phyloP scores from a whole-genome alignment of 805 yeast genomes.

The Wickerhamomyces queroliae region DNA sequence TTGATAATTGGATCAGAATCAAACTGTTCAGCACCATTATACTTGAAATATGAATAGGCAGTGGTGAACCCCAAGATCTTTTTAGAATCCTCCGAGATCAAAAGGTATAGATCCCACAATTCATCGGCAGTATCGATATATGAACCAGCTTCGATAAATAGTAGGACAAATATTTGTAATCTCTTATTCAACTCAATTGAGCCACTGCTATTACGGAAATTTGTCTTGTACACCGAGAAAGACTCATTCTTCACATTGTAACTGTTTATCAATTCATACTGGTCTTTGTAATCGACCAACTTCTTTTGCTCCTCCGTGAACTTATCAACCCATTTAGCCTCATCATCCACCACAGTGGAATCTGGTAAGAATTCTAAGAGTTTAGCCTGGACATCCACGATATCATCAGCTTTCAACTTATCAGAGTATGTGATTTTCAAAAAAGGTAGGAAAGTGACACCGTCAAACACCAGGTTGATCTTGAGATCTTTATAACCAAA shows the following conservation, averaged over 20 bases:
- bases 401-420: conserved; percentile 47
- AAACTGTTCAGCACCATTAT: conserved; percentile 46
- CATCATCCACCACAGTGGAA: conserved; percentile 55
- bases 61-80: conserved; percentile 77
- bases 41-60: conserved; percentile 78
- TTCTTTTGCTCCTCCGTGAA: conserved; percentile 41
- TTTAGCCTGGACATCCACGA: conserved; percentile 52
- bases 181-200: conserved; percentile 54
- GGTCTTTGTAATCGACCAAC: conserved; percentile 28
- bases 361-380: conserved; percentile 58
- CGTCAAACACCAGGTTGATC: conserved; percentile 68
- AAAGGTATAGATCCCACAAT: conserved; percentile 72
- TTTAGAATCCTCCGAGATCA: conserved; percentile 30
- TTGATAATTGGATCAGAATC: conserved; percentile 31
- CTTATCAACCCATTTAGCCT: conserved; percentile 57
- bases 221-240: conserved; percentile 45
- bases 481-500: conserved; percentile 74
- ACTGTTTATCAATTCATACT: conserved; percentile 23
- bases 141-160: conserved; percentile 92
- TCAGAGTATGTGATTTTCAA: conserved; percentile 51
- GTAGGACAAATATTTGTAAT: conserved; percentile 71
- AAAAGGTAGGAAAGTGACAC: conserved; percentile 67
- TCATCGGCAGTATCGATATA: conserved; percentile 73
- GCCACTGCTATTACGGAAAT: conserved; percentile 13
- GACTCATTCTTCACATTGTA: conserved; percentile 31